Evolutionary conservation across 768 basidiomycete genomes (phyloP), one percentile per base, ranked within the genome.

Genomic region (Rhodotorula sphaerocarpa): DNA sequence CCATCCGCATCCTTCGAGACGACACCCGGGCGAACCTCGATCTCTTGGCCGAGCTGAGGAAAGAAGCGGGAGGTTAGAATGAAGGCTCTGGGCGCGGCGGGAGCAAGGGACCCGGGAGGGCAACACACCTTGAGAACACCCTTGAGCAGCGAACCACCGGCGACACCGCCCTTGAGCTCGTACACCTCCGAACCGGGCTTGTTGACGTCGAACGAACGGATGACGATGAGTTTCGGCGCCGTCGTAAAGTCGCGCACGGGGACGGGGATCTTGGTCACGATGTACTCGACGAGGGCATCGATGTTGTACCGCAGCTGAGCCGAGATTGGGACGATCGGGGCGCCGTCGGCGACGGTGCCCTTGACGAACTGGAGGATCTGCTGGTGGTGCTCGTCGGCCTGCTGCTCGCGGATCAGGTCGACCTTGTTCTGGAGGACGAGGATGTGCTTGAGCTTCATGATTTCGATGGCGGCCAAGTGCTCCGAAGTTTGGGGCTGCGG

Each of bases 301-400:
- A 97, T 96, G 79, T 99, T 97, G 81, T 96, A 99, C 76, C 89
- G 90, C 61, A 99, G 80, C 76, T 97, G 95, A 6, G 95, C 95
- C 43, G 95, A 99, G 75, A 99, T 96, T 66, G 95, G 93, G 50
- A 99, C 89, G 75, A 99, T 96, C 52, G 95, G 95, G 7, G 95
- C 96, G 30, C 86, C 83, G 78, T 95, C 90, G 58, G 95, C 95
- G 61, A 96, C 91, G 31, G 93, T 99, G 54, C 92, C 93, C 79
- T 93, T 95, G 48, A 96, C 92, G 74, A 99, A 99, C 14, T 90
- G 85, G 25, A 85, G 78, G 69, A 99, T 97, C 72, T 89, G 92
- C 77, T 93, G 91, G 75, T 93, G 86, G 73, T 99, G 95, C 74
- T 96, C 93, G 54, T 91, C 78, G 10, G 93, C 93, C 70, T 91